A percentile compares a stretch with the other conserved stretches of the same genome.
Evolutionary conservation across 495 filamentous ascomycete species (phyloP).

Genomic region (Penicillium riverlandense): DNA sequence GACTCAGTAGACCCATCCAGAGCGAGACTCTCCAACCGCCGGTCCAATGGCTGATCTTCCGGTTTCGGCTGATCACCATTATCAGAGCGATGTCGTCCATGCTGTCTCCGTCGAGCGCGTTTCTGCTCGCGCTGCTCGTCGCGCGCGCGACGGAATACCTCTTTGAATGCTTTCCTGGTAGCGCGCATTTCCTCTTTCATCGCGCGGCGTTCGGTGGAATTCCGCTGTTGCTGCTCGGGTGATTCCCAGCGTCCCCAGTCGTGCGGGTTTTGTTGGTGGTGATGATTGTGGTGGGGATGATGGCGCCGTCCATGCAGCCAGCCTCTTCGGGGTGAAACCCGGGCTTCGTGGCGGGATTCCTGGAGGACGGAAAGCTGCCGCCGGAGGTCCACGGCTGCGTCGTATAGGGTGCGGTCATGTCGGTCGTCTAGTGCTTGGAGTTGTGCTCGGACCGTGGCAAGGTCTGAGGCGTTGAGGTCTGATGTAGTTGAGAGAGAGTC

Average conservation of each 20-base stretch:
- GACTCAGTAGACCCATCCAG: conserved; percentile 4
- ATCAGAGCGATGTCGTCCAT: background rate
- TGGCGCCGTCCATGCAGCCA: conserved; percentile 20
- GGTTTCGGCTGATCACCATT: conserved; percentile 4
- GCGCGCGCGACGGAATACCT: conserved; percentile 31
- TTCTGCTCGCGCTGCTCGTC: conserved; percentile 30
- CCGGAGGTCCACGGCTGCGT: conserved; percentile 33
- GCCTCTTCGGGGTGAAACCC: conserved; percentile 12
- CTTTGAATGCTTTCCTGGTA: conserved; percentile 32
- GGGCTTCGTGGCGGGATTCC: conserved; percentile 31
- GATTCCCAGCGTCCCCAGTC: conserved; percentile 37
- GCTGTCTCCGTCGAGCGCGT: conserved; percentile 11
- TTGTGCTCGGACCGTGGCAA: conserved; percentile 33
- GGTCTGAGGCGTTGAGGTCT: conserved; percentile 33
- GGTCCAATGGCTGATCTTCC: conserved; percentile 2
- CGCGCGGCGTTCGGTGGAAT: conserved; percentile 20
- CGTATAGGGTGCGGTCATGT: conserved; percentile 34
- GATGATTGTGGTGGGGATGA: background rate
- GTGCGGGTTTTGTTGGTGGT: conserved; percentile 1
- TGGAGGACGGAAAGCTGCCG: conserved; percentile 28
- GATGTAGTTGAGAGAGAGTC: conserved; percentile 36
- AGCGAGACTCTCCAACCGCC: conserved; percentile 15
- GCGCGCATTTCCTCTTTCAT: conserved; percentile 35
- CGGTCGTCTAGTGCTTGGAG: conserved; percentile 30
- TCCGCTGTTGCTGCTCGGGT: conserved; percentile 28